Evolutionary conservation across 78 protist species (phyloP).

Genomic region (Neovahlkampfia damariscottae): DNA sequence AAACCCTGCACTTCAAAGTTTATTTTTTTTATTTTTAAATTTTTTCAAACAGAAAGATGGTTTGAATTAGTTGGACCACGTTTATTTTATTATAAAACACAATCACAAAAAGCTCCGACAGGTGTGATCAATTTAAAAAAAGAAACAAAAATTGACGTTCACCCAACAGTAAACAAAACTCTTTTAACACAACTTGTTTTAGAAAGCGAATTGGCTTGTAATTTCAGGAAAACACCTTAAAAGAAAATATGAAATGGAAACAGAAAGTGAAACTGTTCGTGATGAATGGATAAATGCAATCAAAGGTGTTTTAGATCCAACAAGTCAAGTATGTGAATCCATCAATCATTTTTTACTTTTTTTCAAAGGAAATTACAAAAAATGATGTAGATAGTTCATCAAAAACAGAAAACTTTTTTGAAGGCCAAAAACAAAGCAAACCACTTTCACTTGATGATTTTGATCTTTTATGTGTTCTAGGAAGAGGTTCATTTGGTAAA

Average conservation of each 20-base stretch:
- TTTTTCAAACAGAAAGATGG: no score
- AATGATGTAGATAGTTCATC: no score
- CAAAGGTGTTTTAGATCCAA: no score
- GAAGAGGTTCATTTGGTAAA: conserved; percentile 65
- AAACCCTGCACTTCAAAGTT: no score
- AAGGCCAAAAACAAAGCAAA: not conserved
- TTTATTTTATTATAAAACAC: conserved; percentile 17
- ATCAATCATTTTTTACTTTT: no score
- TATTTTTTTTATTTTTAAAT: no score
- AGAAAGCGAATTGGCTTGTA: no score
- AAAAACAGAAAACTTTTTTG: no score
- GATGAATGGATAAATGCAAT: not conserved
- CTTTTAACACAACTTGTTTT: no score
- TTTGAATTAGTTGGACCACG: conserved; percentile 21
- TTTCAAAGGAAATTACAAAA: no score
- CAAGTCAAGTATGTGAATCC: no score
- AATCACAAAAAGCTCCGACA: not conserved
- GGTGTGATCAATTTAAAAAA: conserved; percentile 10
- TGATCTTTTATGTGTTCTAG: conserved; percentile 56
- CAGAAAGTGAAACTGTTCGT: not conserved
- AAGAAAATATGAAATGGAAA: not conserved
- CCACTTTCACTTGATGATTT: conserved; percentile 15
- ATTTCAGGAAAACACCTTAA: not conserved
- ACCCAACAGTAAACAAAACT: not conserved
- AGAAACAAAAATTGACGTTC: not conserved